Evolutionary conservation across 305 asterid genomes (phyloP).

Genomic region (Rubia peregrina): DNA sequence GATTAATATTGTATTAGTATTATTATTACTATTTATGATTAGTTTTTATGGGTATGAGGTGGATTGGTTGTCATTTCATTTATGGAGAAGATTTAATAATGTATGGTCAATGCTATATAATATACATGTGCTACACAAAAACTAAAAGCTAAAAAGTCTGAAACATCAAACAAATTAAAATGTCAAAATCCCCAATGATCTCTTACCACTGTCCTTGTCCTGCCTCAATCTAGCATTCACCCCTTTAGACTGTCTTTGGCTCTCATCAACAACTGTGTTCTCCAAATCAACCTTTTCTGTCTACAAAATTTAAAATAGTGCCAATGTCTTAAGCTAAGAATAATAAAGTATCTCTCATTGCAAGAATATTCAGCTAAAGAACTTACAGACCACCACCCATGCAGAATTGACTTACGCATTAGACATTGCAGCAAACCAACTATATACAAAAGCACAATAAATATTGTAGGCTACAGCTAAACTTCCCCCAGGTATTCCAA

Average conservation of each 20-base stretch:
- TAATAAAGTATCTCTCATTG: conserved; percentile 9
- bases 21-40: not conserved
- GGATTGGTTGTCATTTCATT: not conserved
- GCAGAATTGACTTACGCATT: no score
- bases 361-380: conserved; percentile 4
- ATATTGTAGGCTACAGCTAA: no score
- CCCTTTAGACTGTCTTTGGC: conserved; percentile 74
- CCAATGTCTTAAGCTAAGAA: conserved; percentile 23
- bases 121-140: not conserved
- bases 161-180: not conserved
- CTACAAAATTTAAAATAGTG: conserved; percentile 37
- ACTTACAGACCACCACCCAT: not conserved
- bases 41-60: not conserved
- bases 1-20: no score
- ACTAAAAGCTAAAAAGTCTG: not conserved
- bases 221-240: conserved; percentile 68
- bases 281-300: conserved; percentile 97
- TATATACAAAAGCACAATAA: no score
- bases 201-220: conserved; percentile 59
- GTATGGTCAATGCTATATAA: no score
- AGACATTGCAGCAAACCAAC: no score
- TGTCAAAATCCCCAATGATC: not conserved
- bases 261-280: conserved; percentile 95
- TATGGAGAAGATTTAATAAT: not conserved
- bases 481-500: no score